Conservation (phyloP, 345 rosid species). For the Psidium guajava region DNA sequence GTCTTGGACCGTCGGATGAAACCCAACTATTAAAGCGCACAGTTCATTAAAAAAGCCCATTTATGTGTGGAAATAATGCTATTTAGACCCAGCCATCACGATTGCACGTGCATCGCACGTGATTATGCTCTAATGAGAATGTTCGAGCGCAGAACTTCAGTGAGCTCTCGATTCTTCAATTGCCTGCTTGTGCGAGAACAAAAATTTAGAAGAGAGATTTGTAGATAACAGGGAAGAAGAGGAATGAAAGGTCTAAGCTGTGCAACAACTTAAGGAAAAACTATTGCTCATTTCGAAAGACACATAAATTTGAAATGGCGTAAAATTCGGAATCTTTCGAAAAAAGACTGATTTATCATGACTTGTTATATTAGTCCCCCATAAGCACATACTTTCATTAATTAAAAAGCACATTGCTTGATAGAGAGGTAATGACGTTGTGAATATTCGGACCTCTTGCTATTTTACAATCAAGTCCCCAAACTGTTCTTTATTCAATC, state of each 20-base stretch:
- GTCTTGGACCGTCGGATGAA: not conserved
- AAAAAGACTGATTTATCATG: too few relatives aligned
- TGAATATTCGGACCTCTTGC: not conserved
- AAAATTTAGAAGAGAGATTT: not conserved
- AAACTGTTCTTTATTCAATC: not conserved
- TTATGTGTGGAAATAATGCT: too few relatives aligned
- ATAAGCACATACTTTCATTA: too few relatives aligned
- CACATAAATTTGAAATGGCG: too few relatives aligned
- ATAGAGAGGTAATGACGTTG: not conserved
- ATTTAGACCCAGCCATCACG: not conserved
- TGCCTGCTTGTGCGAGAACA: not conserved
- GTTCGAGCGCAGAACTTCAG: not conserved
- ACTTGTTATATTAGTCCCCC: too few relatives aligned
- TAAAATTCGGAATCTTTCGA: too few relatives aligned
- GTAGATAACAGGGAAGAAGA: not conserved
- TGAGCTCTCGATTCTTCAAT: not conserved
- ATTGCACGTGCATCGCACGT: not conserved
- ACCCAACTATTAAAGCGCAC: not conserved
- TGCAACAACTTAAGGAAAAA: too few relatives aligned
- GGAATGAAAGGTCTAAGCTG: not conserved
- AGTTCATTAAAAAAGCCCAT: too few relatives aligned
- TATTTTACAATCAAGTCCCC: not conserved
- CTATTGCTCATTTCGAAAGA: too few relatives aligned
- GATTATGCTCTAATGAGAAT: not conserved
- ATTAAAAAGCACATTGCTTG: not conserved